These are phyloP conservation scores for Phytopythium montanum DNA, from an alignment of 352 stramenopile genomes.

Conservation along the genomic window DNA sequence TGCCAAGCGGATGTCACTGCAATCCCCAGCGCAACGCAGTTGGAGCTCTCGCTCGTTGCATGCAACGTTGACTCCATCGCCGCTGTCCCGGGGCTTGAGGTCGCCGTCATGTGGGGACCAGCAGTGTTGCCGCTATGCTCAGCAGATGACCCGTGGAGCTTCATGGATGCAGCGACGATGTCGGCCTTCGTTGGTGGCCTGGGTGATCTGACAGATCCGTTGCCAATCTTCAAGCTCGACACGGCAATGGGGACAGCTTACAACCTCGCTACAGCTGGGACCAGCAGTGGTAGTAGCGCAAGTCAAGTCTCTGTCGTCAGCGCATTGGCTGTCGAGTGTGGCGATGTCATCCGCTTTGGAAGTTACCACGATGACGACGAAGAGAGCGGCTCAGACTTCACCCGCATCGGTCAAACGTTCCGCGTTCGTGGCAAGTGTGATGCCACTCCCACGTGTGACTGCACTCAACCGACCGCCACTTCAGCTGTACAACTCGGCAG, in stretches of 20 bases:
- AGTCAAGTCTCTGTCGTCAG: constrained; percentile 32
- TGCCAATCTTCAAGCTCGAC: constrained; percentile 59
- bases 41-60: constrained; percentile 27
- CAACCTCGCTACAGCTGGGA: constrained; percentile 25
- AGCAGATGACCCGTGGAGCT: constrained; percentile 40
- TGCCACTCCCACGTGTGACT: constrained; percentile 37
- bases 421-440: constrained; percentile 63
- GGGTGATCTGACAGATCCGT: constrained; percentile 29
- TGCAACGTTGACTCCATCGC: constrained; percentile 13
- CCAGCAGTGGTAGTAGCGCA: constrained; percentile 20
- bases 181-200: constrained; percentile 24
- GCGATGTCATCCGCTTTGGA: constrained; percentile 65
- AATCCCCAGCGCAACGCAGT: constrained; percentile 11
- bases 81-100: constrained; percentile 9
- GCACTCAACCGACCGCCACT: constrained; percentile 16
- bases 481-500: constrained; percentile 40
- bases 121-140: constrained; percentile 64
- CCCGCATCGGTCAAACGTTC: constrained; percentile 27
- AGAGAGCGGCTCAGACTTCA: background rate
- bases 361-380: constrained; percentile 21
- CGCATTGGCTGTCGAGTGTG: constrained; percentile 44
- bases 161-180: constrained; percentile 25
- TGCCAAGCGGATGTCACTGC: constrained; percentile 17
- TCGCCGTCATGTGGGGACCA: constrained; percentile 65
- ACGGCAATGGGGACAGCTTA: constrained; percentile 37